Conservation (phyloP, 1,284 basidiomycete genomes). For the Puccinia triticina region DNA sequence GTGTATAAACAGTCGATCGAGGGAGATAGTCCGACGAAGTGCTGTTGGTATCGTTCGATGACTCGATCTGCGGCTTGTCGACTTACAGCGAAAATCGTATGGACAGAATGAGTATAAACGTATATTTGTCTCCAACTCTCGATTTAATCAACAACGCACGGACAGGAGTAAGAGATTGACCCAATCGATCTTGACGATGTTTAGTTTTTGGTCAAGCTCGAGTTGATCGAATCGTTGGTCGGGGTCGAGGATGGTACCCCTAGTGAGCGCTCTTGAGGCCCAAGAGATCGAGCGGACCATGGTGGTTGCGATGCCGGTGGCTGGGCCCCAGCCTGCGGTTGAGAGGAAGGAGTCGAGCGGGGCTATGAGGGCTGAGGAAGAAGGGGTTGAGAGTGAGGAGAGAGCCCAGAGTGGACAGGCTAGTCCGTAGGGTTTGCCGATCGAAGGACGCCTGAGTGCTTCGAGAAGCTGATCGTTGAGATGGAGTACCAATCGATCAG, state of each 20-base stretch:
- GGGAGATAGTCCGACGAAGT: slow-evolving; percentile 36
- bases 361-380: background rate
- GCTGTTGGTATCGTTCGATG: slow-evolving; percentile 38
- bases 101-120: background rate
- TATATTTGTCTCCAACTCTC: background rate
- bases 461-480: slow-evolving; percentile 40
- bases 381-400: slow-evolving; percentile 16
- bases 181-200: slow-evolving; percentile 49
- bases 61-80: slow-evolving; percentile 38
- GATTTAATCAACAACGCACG: slow-evolving; percentile 36
- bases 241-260: slow-evolving; percentile 34
- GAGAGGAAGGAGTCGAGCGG: slow-evolving; percentile 27
- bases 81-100: background rate
- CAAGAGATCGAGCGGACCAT: slow-evolving; percentile 33
- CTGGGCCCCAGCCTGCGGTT: slow-evolving; percentile 22
- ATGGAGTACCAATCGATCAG: slow-evolving; percentile 35
- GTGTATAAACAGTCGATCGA: slow-evolving; percentile 47
- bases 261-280: slow-evolving; percentile 19
- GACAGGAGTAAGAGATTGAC: slow-evolving; percentile 44
- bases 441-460: background rate
- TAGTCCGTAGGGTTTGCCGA: slow-evolving; percentile 42
- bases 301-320: background rate
- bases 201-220: slow-evolving; percentile 39
- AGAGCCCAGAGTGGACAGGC: slow-evolving; percentile 33
- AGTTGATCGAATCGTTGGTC: slow-evolving; percentile 45